Evolutionary conservation across 306 rosid genomes (phyloP), one percentile per base, ranked within the genome.

Genomic region (Cajanus cajan): DNA sequence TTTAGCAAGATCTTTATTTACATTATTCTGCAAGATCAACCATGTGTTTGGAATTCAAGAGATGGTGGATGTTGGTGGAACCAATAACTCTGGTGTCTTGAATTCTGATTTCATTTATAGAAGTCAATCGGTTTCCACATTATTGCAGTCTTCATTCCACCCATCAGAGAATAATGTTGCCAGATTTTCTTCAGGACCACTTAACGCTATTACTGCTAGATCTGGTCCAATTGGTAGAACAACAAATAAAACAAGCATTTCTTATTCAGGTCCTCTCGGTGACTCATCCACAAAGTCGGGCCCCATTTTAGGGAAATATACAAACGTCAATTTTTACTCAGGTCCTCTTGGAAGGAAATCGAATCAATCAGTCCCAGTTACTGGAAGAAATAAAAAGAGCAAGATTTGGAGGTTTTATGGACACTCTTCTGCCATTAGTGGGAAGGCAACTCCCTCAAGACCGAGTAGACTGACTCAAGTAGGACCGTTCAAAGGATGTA

Each of bases 131-230:
- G 98, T 91, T 67, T 91, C 96, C 79, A 82, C 91, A 19, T 59
- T 90, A 31, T 79, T 90, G 88, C 97, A 88, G 65, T 75, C 96
- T 86, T 85, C 93, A 50, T 87, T 63, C 69, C 88, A 78, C 61
- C 87, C 80, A 59, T 73, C 93, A 8, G 82, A 82, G 76, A 88
- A 79, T 51, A 83, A 66, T 54, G 82, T 74, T 75, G 73, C 93
- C 64, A 86, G 92, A 82, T 96, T 91, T 84, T 89, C 99, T 34
- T 93, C 98, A 2, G 99, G 99, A 37, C 98, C 98, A 73, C 88
- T 91, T 59, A 86, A 88, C 65, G 88, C 77, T 65, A 55, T 82
- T 82, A 34, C 77, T 7, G 85, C 88, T 55, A 84, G 86, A 48
- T 85, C 94, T 13, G 92, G 93, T 65, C 87, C 92, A 64, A 82